Percentiles rank a stretch among this genome's conserved stretches.
Conservation (phyloP, 2,329 filamentous ascomycete genomes). For the Aspergillus pseudoterreus region DNA sequence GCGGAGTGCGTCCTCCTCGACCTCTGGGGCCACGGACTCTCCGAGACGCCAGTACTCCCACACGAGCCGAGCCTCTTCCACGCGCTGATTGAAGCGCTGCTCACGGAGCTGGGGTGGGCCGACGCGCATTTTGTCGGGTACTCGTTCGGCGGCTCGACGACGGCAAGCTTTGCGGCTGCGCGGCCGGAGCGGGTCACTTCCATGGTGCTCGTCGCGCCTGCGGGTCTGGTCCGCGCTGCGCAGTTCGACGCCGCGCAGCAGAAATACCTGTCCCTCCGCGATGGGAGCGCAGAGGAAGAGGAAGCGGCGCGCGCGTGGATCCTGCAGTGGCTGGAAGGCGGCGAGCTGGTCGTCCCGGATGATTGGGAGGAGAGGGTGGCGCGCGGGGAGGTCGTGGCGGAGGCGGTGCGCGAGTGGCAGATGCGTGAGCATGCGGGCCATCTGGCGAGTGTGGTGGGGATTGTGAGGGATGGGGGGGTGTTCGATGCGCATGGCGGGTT, state of each 20-base stretch:
- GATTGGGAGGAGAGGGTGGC: conserved; percentile 45
- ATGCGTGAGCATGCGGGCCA: conserved; percentile 46
- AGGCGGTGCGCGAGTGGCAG: conserved; percentile 50
- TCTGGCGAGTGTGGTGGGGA: conserved; percentile 42
- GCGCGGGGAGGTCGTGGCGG: conserved; percentile 45
- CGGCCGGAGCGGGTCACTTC: conserved; percentile 28
- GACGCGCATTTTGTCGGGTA: conserved; percentile 47
- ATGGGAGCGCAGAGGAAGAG: conserved; percentile 27
- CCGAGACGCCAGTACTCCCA: conserved; percentile 43
- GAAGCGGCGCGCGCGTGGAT: conserved; percentile 33
- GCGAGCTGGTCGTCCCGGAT: conserved; percentile 36
- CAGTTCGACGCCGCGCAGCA: conserved; percentile 23
- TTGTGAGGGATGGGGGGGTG: conserved; percentile 46
- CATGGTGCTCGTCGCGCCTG: conserved; percentile 46
- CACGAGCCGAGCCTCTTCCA: conserved; percentile 46
- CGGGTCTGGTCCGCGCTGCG: conserved; percentile 36
- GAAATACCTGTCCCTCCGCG: conserved; percentile 10
- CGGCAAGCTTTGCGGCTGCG: conserved; percentile 36
- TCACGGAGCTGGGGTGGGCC: conserved; percentile 42
- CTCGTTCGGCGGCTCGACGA: conserved; percentile 47
- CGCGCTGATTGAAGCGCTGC: conserved; percentile 35
- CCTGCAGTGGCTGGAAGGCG: conserved; percentile 43
- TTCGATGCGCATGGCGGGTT: conserved; percentile 37
- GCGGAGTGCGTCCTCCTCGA: conserved; percentile 46
- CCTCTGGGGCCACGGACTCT: conserved; percentile 54